These are phyloP conservation scores for Pyrenula aspistea DNA, from an alignment of 495 filamentous ascomycete species.

Conservation along the genomic window DNA sequence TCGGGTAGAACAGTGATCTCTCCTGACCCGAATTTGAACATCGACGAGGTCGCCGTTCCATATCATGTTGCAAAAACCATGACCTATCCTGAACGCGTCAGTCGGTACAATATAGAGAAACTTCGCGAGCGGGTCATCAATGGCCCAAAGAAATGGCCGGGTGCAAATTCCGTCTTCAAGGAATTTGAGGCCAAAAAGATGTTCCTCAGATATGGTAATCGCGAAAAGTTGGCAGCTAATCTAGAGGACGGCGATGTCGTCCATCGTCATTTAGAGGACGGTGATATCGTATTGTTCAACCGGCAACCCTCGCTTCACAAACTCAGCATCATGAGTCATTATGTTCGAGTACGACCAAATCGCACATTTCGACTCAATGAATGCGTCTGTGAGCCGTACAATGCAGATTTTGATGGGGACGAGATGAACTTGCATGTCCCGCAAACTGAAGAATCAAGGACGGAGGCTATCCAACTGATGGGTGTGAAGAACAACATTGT, in stretches of 20 bases:
- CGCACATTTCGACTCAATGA: slow-evolving; percentile 95
- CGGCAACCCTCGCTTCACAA: slow-evolving; percentile 97
- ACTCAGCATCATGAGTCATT: slow-evolving; percentile 90
- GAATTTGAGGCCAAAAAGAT: slow-evolving; percentile 39
- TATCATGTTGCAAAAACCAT: slow-evolving; percentile 82
- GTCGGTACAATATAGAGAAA: slow-evolving; percentile 72
- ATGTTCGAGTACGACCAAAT: slow-evolving; percentile 85
- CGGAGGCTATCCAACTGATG: slow-evolving; percentile 94
- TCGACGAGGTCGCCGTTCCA: slow-evolving; percentile 90
- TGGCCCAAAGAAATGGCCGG: slow-evolving; percentile 68
- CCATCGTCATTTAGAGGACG: slow-evolving; percentile 88
- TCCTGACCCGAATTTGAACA: slow-evolving; percentile 85
- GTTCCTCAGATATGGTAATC: slow-evolving; percentile 62
- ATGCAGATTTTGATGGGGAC: slow-evolving; percentile 97
- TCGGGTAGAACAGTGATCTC: slow-evolving; percentile 96
- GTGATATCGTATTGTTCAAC: slow-evolving; percentile 96
- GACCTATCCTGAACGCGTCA: slow-evolving; percentile 85
- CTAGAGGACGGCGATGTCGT: slow-evolving; percentile 78
- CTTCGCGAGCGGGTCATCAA: slow-evolving; percentile 57
- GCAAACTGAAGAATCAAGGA: slow-evolving; percentile 92
- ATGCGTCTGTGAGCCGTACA: slow-evolving; percentile 96
- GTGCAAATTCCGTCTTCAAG: slow-evolving; percentile 72
- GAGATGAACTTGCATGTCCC: slow-evolving; percentile 99
- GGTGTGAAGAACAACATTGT: slow-evolving; percentile 93
- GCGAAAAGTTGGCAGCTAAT: slow-evolving; percentile 51